These are phyloP conservation scores for Magnusiomyces suaveolens DNA, from an alignment of 1,139 yeast species.

Conservation along the genomic window DNA sequence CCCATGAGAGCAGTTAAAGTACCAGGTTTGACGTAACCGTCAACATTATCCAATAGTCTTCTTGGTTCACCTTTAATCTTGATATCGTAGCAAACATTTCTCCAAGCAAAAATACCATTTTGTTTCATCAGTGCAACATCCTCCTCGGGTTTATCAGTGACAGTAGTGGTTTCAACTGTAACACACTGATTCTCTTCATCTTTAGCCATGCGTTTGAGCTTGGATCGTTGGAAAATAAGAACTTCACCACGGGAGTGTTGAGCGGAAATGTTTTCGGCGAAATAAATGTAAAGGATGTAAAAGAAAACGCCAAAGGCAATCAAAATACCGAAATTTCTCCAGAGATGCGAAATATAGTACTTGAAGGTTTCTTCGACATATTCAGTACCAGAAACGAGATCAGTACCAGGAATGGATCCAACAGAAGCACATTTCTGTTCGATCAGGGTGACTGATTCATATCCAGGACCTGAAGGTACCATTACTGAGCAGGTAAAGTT, in stretches of 20 bases:
- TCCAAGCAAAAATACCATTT: conserved; percentile 57
- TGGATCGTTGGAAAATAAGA: conserved; percentile 43
- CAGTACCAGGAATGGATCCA: conserved; percentile 41
- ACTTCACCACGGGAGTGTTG: conserved; percentile 76
- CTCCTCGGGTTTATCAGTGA: neutral
- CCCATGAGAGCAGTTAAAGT: conserved; percentile 69
- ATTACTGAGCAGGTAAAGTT: conserved; percentile 34
- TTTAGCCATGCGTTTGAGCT: conserved; percentile 19
- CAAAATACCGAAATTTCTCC: conserved; percentile 72
- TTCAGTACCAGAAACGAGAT: conserved; percentile 44
- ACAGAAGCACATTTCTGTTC: conserved; percentile 48
- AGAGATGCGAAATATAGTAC: conserved; percentile 48
- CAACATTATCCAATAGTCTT: conserved; percentile 52
- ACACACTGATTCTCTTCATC: conserved; percentile 22
- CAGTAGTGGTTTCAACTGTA: neutral
- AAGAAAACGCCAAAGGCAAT: conserved; percentile 46
- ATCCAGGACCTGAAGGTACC: conserved; percentile 43
- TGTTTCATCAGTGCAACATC: conserved; percentile 13
- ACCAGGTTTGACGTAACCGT: conserved; percentile 72
- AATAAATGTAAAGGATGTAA: conserved; percentile 42
- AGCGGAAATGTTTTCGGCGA: conserved; percentile 56
- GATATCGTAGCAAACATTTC: conserved; percentile 57
- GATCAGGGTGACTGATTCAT: conserved; percentile 32
- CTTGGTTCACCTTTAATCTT: conserved; percentile 44
- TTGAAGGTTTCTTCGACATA: conserved; percentile 39